Evolutionary conservation across 257 asterid genomes (phyloP).

Genomic region (Plectranthus barbatus): DNA sequence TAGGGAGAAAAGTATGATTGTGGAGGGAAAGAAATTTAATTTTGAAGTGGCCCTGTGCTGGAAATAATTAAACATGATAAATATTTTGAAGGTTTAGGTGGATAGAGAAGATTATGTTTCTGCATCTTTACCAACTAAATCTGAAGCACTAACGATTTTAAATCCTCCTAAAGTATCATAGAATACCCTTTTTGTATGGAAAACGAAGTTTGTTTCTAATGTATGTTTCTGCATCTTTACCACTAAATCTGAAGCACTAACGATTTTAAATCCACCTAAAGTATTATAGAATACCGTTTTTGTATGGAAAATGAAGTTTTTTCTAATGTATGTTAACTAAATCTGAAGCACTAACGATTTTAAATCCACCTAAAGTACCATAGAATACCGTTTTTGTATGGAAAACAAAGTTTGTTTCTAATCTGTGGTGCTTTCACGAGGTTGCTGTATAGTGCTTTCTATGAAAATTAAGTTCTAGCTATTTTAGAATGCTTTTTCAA

Average conservation of each 20-base stretch:
- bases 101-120: not conserved
- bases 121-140: constrained; percentile 7
- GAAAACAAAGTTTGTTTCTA: not conserved
- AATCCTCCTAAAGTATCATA: not conserved
- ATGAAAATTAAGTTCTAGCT: not conserved
- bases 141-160: not conserved
- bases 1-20: no score
- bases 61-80: not conserved
- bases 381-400: not conserved
- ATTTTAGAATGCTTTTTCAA: not conserved
- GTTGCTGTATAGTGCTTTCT: constrained; percentile 2
- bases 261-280: not conserved
- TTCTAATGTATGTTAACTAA: not conserved
- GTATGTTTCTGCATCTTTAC: not conserved
- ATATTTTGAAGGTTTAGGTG: not conserved
- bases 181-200: not conserved
- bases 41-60: not conserved
- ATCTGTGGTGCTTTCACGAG: not conserved
- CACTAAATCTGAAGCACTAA: constrained; percentile 4
- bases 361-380: not conserved
- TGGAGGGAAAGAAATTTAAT: constrained; percentile 5
- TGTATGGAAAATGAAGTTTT: not conserved
- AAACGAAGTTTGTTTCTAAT: not conserved
- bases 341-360: constrained; percentile 1
- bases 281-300: not conserved